phyloP scores from a whole-genome alignment of 2,329 filamentous ascomycete species.

The Cordyceps pruinosa region DNA sequence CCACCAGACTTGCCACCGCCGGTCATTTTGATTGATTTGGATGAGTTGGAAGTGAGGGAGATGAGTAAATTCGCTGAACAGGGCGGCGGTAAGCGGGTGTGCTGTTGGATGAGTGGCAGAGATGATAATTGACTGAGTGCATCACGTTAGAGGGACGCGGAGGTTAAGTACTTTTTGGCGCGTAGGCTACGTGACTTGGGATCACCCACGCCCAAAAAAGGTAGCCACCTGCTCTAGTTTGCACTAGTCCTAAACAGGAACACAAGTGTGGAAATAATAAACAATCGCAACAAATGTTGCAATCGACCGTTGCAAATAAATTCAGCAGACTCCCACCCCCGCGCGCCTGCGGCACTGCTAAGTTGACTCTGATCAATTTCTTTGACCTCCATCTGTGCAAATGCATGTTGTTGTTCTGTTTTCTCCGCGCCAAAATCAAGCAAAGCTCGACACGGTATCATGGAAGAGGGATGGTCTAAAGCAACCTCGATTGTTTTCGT shows the following conservation, averaged over 20 bases:
- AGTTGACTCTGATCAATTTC: not conserved
- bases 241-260: conserved; percentile 28
- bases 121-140: conserved; percentile 31
- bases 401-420: not conserved
- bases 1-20: conserved; percentile 99
- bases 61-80: conserved; percentile 15
- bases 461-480: not conserved
- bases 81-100: conserved; percentile 13
- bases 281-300: conserved; percentile 14
- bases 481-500: not conserved
- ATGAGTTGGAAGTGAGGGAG: conserved; percentile 22
- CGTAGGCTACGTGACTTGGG: conserved; percentile 38
- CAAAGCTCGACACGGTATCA: not conserved
- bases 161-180: conserved; percentile 53
- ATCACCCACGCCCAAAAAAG: conserved; percentile 35
- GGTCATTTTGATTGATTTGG: conserved; percentile 79
- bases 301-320: conserved; percentile 6
- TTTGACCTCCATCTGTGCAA: not conserved
- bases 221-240: conserved; percentile 20
- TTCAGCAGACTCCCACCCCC: not conserved
- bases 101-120: conserved; percentile 28
- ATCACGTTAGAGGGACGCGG: conserved; percentile 35
- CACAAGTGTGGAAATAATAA: conserved; percentile 24
- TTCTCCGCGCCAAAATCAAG: not conserved
- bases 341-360: not conserved